phyloP scores from a whole-genome alignment of 2,329 filamentous ascomycete genomes.

The Orbilia javanica region DNA sequence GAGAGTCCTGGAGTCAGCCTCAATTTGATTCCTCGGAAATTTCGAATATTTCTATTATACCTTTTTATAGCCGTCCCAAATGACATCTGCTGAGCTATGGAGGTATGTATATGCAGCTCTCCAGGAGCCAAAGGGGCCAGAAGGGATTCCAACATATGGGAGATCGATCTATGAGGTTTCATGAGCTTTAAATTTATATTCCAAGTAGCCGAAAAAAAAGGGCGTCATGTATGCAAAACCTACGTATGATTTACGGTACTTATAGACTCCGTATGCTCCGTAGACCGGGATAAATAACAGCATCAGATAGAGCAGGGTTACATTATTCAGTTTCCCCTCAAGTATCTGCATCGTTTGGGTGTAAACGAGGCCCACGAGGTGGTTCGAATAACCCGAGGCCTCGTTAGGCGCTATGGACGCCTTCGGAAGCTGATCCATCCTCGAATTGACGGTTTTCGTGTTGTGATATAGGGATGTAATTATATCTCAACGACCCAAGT shows the following conservation, averaged over 20 bases:
- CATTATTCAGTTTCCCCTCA: background rate
- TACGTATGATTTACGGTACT: slow-evolving; percentile 53
- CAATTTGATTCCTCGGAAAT: background rate
- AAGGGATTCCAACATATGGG: slow-evolving; percentile 53
- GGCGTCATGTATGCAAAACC: background rate
- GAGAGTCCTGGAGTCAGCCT: background rate
- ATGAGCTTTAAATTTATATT: too few species aligned
- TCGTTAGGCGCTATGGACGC: background rate
- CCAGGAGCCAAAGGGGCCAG: slow-evolving; percentile 59
- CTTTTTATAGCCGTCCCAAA: slow-evolving; percentile 59
- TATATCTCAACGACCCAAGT: too few species aligned
- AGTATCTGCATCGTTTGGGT: background rate
- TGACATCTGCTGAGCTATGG: slow-evolving; percentile 28
- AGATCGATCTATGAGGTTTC: slow-evolving; percentile 58
- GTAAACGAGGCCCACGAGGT: background rate
- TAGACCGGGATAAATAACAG: slow-evolving; percentile 45
- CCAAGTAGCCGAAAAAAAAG: too few species aligned
- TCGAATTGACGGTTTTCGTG: background rate
- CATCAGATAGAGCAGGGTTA: background rate
- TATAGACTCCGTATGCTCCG: slow-evolving; percentile 52
- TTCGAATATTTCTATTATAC: background rate
- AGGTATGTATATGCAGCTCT: slow-evolving; percentile 57
- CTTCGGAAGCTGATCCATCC: background rate
- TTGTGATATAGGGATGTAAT: too few species aligned
- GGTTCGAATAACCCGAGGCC: background rate